Evolutionary conservation across 2,329 filamentous ascomycete genomes (phyloP).

Genomic region (Xylaria sp.): DNA sequence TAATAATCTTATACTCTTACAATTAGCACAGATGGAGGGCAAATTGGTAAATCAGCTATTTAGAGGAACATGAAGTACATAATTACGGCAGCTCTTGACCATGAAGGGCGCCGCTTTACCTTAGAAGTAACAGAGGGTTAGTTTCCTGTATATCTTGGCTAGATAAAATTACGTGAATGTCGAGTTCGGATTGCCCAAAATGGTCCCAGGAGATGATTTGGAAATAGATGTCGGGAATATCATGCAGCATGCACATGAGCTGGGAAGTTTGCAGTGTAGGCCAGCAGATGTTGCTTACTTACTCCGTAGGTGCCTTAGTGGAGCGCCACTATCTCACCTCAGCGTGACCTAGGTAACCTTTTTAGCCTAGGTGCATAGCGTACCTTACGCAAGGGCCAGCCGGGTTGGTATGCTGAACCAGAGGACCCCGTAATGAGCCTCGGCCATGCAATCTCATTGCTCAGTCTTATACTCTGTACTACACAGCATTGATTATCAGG

Average conservation of each 20-base stretch:
- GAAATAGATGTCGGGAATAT: not conserved
- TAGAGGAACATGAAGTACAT: not conserved
- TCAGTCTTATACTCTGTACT: not conserved
- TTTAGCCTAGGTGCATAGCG: not conserved
- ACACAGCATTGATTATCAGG: not conserved
- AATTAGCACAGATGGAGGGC: not conserved
- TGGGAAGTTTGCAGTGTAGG: not conserved
- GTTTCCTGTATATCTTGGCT: conserved; percentile 1
- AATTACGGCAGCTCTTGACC: not conserved
- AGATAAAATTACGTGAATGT: no score
- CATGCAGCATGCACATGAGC: not conserved
- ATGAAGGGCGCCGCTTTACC: not conserved
- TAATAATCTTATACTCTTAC: not conserved
- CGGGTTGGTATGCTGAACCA: not conserved
- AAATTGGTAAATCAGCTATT: not conserved
- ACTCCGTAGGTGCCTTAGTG: not conserved
- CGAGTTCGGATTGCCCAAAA: not conserved
- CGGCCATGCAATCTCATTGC: not conserved
- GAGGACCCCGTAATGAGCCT: not conserved
- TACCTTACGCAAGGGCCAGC: not conserved
- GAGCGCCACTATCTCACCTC: not conserved
- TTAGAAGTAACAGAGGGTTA: not conserved
- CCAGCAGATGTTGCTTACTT: not conserved
- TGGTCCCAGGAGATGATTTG: not conserved
- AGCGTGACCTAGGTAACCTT: not conserved